These are phyloP conservation scores for Cucumis melo DNA, from an alignment of 306 rosid genomes.

Conservation along the genomic window DNA sequence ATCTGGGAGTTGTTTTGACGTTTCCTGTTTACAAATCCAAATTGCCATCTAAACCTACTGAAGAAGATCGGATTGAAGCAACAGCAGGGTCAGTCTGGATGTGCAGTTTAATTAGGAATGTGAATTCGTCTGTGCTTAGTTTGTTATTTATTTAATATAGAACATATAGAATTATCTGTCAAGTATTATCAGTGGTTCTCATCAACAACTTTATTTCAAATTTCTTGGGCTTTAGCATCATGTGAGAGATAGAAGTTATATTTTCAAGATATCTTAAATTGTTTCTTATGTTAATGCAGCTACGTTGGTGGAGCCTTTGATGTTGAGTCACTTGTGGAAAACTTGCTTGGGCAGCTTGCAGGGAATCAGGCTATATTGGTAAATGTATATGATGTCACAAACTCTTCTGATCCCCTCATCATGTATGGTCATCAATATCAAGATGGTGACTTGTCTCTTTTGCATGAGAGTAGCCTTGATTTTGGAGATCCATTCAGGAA, in stretches of 20 bases:
- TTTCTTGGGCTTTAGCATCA: neutral
- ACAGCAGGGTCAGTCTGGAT: constrained; percentile 71
- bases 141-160: neutral
- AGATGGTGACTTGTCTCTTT: constrained; percentile 62
- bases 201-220: neutral
- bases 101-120: neutral
- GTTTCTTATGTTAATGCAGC: constrained; percentile 32
- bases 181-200: neutral
- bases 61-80: constrained; percentile 54
- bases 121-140: neutral
- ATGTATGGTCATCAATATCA: constrained; percentile 86
- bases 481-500: constrained; percentile 92
- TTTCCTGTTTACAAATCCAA: constrained; percentile 93
- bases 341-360: constrained; percentile 95
- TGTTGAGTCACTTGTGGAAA: constrained; percentile 94
- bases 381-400: constrained; percentile 78
- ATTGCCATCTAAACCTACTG: constrained; percentile 55
- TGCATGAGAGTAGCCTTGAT: constrained; percentile 80
- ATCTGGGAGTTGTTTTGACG: constrained; percentile 97
- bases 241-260: constrained; percentile 6
- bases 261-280: constrained; percentile 12
- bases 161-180: neutral
- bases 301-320: constrained; percentile 97
- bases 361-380: constrained; percentile 89
- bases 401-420: constrained; percentile 51